Evolutionary conservation across 2,329 filamentous ascomycete species (phyloP).

Genomic region (Celoporthe dispersa): DNA sequence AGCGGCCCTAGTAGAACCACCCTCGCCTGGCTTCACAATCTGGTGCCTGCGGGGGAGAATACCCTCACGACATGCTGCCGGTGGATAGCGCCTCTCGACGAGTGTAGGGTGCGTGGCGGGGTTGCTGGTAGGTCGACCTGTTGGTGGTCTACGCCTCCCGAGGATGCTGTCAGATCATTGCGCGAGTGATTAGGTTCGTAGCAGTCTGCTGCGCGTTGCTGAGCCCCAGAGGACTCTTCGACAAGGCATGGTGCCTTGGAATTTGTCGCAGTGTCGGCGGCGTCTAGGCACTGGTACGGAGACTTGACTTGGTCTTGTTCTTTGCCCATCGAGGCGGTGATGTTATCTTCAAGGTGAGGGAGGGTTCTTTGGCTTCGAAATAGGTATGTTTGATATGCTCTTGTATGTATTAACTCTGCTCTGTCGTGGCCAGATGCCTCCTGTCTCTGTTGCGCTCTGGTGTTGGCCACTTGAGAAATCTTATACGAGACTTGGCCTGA

Average conservation of each 20-base stretch:
- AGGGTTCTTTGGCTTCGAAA: not conserved
- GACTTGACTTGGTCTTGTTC: not conserved
- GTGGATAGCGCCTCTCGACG: not conserved
- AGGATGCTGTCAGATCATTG: not conserved
- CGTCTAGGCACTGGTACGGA: not conserved
- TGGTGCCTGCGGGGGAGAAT: not conserved
- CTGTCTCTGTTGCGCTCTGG: not conserved
- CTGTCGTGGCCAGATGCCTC: not conserved
- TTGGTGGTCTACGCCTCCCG: not conserved
- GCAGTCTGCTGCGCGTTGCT: not conserved
- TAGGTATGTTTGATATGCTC: not conserved
- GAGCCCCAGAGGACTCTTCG: not conserved
- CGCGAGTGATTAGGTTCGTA: not conserved
- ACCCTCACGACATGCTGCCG: not conserved
- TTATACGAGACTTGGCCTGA: too few species aligned
- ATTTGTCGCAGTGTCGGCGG: not conserved
- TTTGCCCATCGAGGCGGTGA: not conserved
- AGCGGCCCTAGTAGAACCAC: not conserved
- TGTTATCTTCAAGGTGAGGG: not conserved
- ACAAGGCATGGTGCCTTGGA: not conserved
- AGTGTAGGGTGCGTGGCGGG: not conserved
- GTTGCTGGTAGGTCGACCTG: not conserved
- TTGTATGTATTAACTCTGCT: not conserved
- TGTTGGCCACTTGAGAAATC: too few species aligned
- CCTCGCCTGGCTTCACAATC: not conserved